Conservation (phyloP, 73 alveolate genomes). For the Paraurostyla sp. region DNA sequence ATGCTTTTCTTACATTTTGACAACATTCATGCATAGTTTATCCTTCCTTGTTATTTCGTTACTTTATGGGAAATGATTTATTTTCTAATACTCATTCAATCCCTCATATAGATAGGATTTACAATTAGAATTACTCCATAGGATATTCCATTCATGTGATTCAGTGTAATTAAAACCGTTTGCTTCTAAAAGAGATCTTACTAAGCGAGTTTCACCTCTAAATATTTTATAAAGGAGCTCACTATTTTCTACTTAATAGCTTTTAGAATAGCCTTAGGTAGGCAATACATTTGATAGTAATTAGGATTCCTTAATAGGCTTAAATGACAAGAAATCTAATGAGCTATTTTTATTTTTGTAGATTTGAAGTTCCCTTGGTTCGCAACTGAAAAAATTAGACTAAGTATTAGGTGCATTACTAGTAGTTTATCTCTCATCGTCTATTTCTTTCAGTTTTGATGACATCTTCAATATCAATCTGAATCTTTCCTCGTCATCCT, state of each 20-base stretch:
- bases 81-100: constrained; percentile 79
- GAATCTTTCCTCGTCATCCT: constrained; percentile 61
- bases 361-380: not conserved
- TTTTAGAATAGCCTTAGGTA: constrained; percentile 56
- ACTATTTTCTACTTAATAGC: constrained; percentile 51
- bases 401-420: not conserved
- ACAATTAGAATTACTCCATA: constrained; percentile 78
- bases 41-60: constrained; percentile 89
- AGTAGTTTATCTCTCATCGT: constrained; percentile 24
- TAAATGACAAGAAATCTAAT: constrained; percentile 18
- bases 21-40: constrained; percentile 75
- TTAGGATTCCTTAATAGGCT: constrained; percentile 7
- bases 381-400: not conserved
- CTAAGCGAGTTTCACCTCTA: constrained; percentile 73
- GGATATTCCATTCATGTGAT: constrained; percentile 82
- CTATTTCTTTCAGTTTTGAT: constrained; percentile 38
- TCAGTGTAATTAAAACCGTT: constrained; percentile 67
- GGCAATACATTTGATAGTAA: not conserved
- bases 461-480: constrained; percentile 19
- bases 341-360: not conserved
- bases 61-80: constrained; percentile 90
- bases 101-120: constrained; percentile 83
- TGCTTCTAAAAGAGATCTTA: constrained; percentile 65
- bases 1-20: constrained; percentile 77
- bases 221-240: constrained; percentile 64